Conservation (phyloP, 768 basidiomycete genomes). For the Russula emetica region DNA sequence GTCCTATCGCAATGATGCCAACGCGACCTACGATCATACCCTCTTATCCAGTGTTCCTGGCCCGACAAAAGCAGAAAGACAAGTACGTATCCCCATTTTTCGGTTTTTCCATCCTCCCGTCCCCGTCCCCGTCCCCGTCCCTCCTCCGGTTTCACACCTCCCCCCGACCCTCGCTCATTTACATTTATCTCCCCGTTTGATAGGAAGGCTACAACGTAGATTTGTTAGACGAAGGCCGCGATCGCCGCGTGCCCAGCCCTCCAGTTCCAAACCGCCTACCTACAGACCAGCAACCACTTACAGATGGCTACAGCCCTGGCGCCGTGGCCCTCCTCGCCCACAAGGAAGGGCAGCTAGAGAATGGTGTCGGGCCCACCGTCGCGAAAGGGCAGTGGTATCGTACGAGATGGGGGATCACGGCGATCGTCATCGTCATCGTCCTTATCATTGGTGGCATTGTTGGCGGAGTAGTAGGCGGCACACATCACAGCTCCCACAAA, state of each 20-base stretch:
- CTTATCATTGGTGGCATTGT: slow-evolving; percentile 49
- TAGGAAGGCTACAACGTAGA: slow-evolving; percentile 56
- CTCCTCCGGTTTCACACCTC: neutral
- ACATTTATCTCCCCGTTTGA: neutral
- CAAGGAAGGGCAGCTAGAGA: slow-evolving; percentile 26
- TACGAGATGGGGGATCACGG: slow-evolving; percentile 43
- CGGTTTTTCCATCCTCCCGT: too few relatives aligned
- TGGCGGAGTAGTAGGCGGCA: slow-evolving; percentile 57
- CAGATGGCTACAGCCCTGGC: slow-evolving; percentile 3
- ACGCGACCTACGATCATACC: slow-evolving; percentile 31
- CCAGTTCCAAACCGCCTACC: slow-evolving; percentile 22
- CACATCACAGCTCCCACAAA: slow-evolving; percentile 23
- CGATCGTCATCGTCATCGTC: slow-evolving; percentile 38
- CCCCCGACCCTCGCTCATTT: neutral
- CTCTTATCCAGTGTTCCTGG: slow-evolving; percentile 34
- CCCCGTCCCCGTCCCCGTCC: neutral
- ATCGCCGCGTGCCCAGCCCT: slow-evolving; percentile 27
- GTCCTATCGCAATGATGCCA: slow-evolving; percentile 12
- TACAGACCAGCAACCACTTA: slow-evolving; percentile 28
- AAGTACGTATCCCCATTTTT: slow-evolving; percentile 28
- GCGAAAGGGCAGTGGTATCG: slow-evolving; percentile 44
- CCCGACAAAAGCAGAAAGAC: slow-evolving; percentile 34
- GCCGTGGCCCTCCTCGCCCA: slow-evolving; percentile 25
- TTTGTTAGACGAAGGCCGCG: slow-evolving; percentile 34
- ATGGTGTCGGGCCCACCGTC: neutral